These are phyloP conservation scores for Beta lomatogona DNA, from an alignment of 179 eudicot genomes.

Conservation along the genomic window DNA sequence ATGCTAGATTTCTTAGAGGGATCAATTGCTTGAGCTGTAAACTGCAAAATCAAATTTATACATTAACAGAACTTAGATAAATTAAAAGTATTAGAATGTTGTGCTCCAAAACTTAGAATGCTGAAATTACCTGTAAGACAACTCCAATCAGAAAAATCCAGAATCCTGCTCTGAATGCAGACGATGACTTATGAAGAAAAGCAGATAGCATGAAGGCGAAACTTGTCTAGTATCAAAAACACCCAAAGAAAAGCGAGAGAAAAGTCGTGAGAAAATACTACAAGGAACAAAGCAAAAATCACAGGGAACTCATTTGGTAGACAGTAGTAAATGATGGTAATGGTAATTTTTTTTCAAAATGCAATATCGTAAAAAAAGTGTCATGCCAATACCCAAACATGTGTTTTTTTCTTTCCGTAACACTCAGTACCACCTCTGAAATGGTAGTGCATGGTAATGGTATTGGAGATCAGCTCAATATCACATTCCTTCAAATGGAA, in stretches of 20 bases:
- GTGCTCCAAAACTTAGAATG: neutral
- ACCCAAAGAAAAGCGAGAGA: slow-evolving; percentile 5
- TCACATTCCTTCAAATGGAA: too few relatives aligned
- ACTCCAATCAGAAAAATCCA: slow-evolving; percentile 61
- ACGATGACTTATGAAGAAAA: slow-evolving; percentile 63
- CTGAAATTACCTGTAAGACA: slow-evolving; percentile 59
- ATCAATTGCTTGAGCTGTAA: neutral
- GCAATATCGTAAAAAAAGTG: too few relatives aligned
- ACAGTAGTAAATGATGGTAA: too few relatives aligned
- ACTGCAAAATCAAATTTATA: slow-evolving; percentile 11
- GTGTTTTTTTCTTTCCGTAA: too few relatives aligned
- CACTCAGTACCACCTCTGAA: too few relatives aligned
- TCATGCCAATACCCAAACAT: too few relatives aligned
- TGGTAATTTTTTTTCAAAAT: too few relatives aligned
- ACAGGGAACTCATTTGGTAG: neutral
- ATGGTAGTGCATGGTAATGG: too few relatives aligned
- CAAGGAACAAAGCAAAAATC: slow-evolving; percentile 11
- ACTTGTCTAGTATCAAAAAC: slow-evolving; percentile 48
- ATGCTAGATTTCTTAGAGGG: slow-evolving; percentile 1
- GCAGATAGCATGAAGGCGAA: slow-evolving; percentile 74
- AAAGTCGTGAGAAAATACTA: neutral
- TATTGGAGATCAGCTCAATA: too few relatives aligned
- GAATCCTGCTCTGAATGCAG: slow-evolving; percentile 67
- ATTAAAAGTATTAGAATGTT: neutral
- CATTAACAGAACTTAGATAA: neutral